A percentile compares a stretch with the other conserved stretches of the same genome.
Conservation (phyloP, 73 alveolate species). For the Tetrahymena borealis region DNA sequence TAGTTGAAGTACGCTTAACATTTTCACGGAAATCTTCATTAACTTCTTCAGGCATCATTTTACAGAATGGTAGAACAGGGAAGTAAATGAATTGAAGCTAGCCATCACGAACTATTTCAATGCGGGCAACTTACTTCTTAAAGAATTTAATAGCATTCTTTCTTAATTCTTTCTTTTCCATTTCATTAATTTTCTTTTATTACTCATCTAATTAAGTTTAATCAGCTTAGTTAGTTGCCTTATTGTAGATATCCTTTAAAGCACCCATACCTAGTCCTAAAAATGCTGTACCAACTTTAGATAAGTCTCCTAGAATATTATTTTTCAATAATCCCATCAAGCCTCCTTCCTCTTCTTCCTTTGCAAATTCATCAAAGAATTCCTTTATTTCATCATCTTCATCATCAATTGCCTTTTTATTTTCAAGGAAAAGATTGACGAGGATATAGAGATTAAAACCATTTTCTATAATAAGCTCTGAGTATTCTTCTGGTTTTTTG, state of each 20-base stretch:
- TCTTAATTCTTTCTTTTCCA: slow-evolving; percentile 8
- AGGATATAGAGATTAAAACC: slow-evolving; percentile 32
- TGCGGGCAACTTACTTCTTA: slow-evolving; percentile 3
- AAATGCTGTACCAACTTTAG: slow-evolving; percentile 6
- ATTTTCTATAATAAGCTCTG: slow-evolving; percentile 14
- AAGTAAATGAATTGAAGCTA: slow-evolving; percentile 19
- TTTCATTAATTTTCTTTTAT: not conserved
- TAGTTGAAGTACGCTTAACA: slow-evolving; percentile 28
- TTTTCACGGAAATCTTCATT: slow-evolving; percentile 24
- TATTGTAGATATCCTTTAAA: not conserved
- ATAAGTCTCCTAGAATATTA: not conserved
- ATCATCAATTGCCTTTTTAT: slow-evolving; percentile 6
- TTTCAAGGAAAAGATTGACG: slow-evolving; percentile 21
- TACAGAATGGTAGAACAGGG: slow-evolving; percentile 33
- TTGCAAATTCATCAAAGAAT: slow-evolving; percentile 21
- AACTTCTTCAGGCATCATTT: slow-evolving; percentile 30
- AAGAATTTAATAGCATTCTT: slow-evolving; percentile 19
- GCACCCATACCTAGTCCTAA: not conserved
- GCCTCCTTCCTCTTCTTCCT: not conserved
- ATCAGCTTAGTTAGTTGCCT: not conserved
- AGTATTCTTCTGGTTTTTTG: slow-evolving; percentile 5
- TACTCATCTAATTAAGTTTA: slow-evolving; percentile 16
- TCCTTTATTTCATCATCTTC: slow-evolving; percentile 29
- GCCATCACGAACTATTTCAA: slow-evolving; percentile 30
- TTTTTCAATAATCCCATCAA: not conserved